Percentiles rank a stretch among this genome's conserved stretches.
phyloP scores from a whole-genome alignment of 2,329 filamentous ascomycete species.

The Xylariaceae sp. region DNA sequence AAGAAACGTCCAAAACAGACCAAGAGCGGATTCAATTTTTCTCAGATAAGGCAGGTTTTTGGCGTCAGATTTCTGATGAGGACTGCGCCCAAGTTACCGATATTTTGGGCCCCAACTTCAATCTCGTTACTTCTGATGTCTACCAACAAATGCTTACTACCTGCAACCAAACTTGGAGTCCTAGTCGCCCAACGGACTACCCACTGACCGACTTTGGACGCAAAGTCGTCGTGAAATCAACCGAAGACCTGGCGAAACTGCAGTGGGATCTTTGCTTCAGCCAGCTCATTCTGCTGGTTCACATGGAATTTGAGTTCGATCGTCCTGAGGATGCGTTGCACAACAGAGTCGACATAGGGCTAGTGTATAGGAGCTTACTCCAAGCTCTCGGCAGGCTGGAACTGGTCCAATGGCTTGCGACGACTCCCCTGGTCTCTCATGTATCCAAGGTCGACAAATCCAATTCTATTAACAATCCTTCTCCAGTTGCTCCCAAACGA shows the following conservation, averaged over 20 bases:
- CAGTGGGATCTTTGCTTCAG: slow-evolving; percentile 75
- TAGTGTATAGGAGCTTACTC: slow-evolving; percentile 66
- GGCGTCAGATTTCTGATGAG: slow-evolving; percentile 76
- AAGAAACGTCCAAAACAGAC: slow-evolving; percentile 66
- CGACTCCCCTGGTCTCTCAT: slow-evolving; percentile 52
- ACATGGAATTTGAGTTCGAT: slow-evolving; percentile 81
- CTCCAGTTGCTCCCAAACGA: slow-evolving; percentile 36
- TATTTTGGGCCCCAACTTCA: slow-evolving; percentile 63
- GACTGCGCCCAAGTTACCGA: slow-evolving; percentile 68
- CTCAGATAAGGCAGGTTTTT: slow-evolving; percentile 74
- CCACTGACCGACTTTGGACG: slow-evolving; percentile 72
- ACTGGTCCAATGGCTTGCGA: slow-evolving; percentile 66
- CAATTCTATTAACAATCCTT: slow-evolving; percentile 32
- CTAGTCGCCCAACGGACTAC: slow-evolving; percentile 22
- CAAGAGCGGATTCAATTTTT: slow-evolving; percentile 73
- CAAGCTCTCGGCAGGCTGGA: slow-evolving; percentile 69
- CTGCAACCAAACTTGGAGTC: slow-evolving; percentile 41
- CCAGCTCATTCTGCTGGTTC: slow-evolving; percentile 75
- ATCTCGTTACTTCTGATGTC: slow-evolving; percentile 50
- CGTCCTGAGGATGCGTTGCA: slow-evolving; percentile 64
- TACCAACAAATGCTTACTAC: slow-evolving; percentile 51
- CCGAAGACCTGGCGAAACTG: slow-evolving; percentile 72
- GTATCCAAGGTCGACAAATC: slow-evolving; percentile 39
- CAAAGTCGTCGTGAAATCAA: slow-evolving; percentile 68
- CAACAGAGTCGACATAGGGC: slow-evolving; percentile 59